Base-by-base conservation (phyloP, 2,329 filamentous ascomycete species). In the Fusarium luffae region DNA sequence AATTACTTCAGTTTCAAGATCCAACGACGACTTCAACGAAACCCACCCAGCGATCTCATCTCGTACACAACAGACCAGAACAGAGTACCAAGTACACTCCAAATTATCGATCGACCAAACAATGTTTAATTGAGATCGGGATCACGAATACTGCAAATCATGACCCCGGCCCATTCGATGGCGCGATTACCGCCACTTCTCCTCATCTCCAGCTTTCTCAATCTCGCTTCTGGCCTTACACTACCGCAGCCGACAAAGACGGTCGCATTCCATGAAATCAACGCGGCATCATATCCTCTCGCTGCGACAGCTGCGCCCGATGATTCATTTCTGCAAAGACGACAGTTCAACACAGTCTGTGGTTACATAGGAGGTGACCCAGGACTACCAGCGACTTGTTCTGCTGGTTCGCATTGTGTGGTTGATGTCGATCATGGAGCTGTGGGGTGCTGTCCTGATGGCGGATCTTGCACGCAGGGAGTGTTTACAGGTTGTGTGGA, bases 401-500 rank as follows among this genome's bases (percentile, higher is more conserved):
- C 81, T 28, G 81, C 83, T 0, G 87, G 86, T 34, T 88, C 86
- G 40, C 86, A 89, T 75, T 89, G 87, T 73, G 87, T 86, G 25
- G 78, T 86, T 44, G 86, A 88, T 65, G 76, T 79, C 21, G 78
- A 79, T 19, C 80, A 84, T 58, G 80, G 82, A 28, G 83, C 83
- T n/a, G 79, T 88, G 32, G 86, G 86, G 48, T 88, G 86, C 74
- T 89, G 87, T 72, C 86, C 87, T 1, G 81, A 89, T 69, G 75
- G 76, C 16, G 82, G 78, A 4, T 72, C 82, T 9, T 89, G 87
- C 75, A 85, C 84, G 3, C 79, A 81, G 5, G 87, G 87, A 55
- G 83, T 89, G 41, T 89, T 83, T 74, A 89, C 87, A 4, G 82
- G 81, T 41, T 89, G 87, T 63, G 85, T 88, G 43, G 87, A 89